Percentiles rank a stretch among this genome's conserved stretches.
Conservation (phyloP, 148 eudicot species). For the Euryodendron excelsum region DNA sequence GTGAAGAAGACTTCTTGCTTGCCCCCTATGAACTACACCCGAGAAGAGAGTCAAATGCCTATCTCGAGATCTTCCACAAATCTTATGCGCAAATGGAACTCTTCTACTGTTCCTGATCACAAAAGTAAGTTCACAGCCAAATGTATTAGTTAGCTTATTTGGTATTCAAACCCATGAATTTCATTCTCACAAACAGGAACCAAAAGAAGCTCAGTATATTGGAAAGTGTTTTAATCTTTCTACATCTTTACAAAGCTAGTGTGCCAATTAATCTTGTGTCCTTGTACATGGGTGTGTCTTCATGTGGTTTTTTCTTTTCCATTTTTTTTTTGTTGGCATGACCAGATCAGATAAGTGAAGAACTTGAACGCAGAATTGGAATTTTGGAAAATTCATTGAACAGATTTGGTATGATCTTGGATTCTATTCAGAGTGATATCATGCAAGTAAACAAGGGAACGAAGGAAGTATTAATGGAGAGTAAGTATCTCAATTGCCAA, state of each 20-base stretch:
- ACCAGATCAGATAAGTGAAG: conserved; percentile 84
- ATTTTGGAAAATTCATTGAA: conserved; percentile 67
- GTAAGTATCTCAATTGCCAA: conserved; percentile 40
- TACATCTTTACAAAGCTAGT: neutral
- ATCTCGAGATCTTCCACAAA: conserved; percentile 62
- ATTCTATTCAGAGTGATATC: conserved; percentile 84
- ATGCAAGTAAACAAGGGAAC: conserved; percentile 90
- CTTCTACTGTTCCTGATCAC: conserved; percentile 50
- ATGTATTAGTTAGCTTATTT: neutral
- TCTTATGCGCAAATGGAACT: conserved; percentile 64
- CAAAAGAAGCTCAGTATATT: neutral
- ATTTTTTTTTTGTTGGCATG: no score
- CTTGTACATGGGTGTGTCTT: neutral
- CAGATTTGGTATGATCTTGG: conserved; percentile 80
- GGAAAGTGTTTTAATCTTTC: neutral
- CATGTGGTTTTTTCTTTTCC: no score
- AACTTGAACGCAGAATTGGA: conserved; percentile 71
- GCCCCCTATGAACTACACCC: conserved; percentile 52
- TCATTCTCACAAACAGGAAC: neutral
- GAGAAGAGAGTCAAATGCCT: conserved; percentile 77
- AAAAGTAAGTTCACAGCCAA: conserved; percentile 52
- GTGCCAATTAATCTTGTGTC: neutral
- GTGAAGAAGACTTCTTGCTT: conserved; percentile 50
- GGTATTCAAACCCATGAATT: neutral
- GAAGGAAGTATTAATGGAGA: conserved; percentile 69